Percentiles rank a stretch among this genome's conserved stretches.
Evolutionary conservation across 1,284 basidiomycete species (phyloP).

Genomic region (Fomitopsis palustris): DNA sequence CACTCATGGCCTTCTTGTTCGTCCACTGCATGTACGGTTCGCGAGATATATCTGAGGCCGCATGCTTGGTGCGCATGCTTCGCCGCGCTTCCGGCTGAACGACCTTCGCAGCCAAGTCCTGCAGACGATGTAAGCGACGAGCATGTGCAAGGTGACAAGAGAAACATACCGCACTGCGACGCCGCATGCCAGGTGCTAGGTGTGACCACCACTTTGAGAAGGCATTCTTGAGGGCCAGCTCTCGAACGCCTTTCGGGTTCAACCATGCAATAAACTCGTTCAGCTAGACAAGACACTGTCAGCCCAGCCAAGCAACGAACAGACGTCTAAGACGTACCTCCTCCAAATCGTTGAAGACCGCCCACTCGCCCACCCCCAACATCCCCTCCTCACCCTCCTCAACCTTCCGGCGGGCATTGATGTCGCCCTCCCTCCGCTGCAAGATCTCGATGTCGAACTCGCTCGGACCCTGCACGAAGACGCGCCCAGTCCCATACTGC

Average conservation of each 20-base stretch:
- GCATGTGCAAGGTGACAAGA: background rate
- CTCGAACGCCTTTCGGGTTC: conserved; percentile 87
- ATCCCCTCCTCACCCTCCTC: conserved; percentile 79
- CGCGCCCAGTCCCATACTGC: conserved; percentile 82
- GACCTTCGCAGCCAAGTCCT: conserved; percentile 67
- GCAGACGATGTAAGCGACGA: conserved; percentile 1
- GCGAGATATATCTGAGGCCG: conserved; percentile 54
- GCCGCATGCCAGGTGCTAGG: conserved; percentile 78
- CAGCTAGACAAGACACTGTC: conserved; percentile 46
- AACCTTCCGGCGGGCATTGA: conserved; percentile 54
- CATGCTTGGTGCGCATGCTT: conserved; percentile 65
- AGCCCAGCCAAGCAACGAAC: background rate
- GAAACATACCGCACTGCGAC: conserved; percentile 61
- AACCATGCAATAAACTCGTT: conserved; percentile 86
- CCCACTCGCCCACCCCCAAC: conserved; percentile 83
- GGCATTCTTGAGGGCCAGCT: conserved; percentile 76
- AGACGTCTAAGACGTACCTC: conserved; percentile 51
- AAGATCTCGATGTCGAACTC: conserved; percentile 73
- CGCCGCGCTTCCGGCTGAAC: conserved; percentile 74
- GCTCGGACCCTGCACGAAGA: conserved; percentile 90
- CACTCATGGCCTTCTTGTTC: conserved; percentile 62
- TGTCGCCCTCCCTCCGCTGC: conserved; percentile 51
- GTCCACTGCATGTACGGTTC: conserved; percentile 84
- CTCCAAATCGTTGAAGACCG: conserved; percentile 80
- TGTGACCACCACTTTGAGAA: conserved; percentile 86